A percentile compares a stretch with the other conserved stretches of the same genome.
phyloP scores from a whole-genome alignment of 2,329 filamentous ascomycete genomes.

The Sporothrix euskadiensis region DNA sequence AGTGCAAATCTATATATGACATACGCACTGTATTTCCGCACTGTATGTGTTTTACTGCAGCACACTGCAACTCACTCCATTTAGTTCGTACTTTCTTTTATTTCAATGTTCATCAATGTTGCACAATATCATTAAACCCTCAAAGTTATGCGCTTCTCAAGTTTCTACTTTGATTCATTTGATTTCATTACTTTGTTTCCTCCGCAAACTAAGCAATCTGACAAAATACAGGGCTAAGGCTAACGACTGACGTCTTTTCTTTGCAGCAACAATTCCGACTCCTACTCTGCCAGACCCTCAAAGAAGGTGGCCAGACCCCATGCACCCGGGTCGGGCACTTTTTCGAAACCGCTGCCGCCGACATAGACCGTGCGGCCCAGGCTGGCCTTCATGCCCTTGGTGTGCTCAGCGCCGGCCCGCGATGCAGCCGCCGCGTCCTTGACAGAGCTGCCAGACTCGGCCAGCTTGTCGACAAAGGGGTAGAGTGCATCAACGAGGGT shows the following conservation, averaged over 20 bases:
- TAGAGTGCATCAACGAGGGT: conserved; percentile 87
- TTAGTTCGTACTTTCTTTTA: neutral
- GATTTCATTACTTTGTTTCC: neutral
- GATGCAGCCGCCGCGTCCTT: conserved; percentile 74
- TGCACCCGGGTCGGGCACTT: conserved; percentile 66
- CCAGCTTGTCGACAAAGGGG: conserved; percentile 78
- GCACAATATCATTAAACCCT: neutral
- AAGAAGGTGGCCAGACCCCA: conserved; percentile 78
- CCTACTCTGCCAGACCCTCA: conserved; percentile 66
- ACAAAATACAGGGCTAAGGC: neutral
- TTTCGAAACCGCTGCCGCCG: conserved; percentile 70
- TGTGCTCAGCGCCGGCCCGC: conserved; percentile 73
- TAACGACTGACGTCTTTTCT: neutral
- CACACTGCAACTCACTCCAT: no score
- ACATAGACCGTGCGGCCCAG: conserved; percentile 83
- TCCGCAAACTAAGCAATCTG: neutral
- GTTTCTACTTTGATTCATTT: neutral
- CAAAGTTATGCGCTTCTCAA: neutral
- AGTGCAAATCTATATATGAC: neutral
- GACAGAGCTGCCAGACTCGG: conserved; percentile 58
- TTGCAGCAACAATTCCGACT: neutral
- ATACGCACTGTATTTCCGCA: neutral
- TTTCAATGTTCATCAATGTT: neutral
- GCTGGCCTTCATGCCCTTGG: conserved; percentile 89
- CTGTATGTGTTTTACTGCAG: no score